Conservation (phyloP, 345 rosid genomes). For the Clausena lansium region DNA sequence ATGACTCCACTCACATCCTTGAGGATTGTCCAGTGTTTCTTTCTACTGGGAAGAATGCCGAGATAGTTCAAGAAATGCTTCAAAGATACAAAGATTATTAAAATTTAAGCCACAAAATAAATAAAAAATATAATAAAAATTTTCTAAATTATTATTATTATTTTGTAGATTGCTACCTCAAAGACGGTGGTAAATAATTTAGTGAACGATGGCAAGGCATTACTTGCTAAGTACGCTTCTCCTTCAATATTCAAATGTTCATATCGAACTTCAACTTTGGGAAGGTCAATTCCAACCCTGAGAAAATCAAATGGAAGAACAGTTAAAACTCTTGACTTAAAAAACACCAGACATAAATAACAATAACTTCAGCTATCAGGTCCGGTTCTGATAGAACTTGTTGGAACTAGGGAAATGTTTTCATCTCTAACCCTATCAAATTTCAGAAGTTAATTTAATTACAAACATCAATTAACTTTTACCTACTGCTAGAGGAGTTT, state of each 20-base stretch:
- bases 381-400: no score
- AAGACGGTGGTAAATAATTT: slow-evolving; percentile 44
- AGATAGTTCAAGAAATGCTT: slow-evolving; percentile 32
- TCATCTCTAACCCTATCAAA: no score
- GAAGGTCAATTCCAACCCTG: slow-evolving; percentile 55
- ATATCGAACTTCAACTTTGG: slow-evolving; percentile 56
- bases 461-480: no score
- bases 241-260: slow-evolving; percentile 51
- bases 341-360: not conserved
- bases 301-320: not conserved
- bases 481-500: no score
- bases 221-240: slow-evolving; percentile 59
- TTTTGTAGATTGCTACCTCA: no score
- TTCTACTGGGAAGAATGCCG: slow-evolving; percentile 43
- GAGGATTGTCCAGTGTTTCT: slow-evolving; percentile 53
- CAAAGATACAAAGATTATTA: not conserved
- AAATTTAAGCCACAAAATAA: not conserved
- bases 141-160: not conserved
- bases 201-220: slow-evolving; percentile 59
- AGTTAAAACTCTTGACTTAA: not conserved
- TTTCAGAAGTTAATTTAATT: no score
- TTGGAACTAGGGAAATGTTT: no score
- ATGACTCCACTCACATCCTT: slow-evolving; percentile 63
- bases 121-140: not conserved
- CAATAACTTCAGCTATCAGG: no score